phyloP scores from a whole-genome alignment of 257 asterid genomes.

The Coffea canephora region DNA sequence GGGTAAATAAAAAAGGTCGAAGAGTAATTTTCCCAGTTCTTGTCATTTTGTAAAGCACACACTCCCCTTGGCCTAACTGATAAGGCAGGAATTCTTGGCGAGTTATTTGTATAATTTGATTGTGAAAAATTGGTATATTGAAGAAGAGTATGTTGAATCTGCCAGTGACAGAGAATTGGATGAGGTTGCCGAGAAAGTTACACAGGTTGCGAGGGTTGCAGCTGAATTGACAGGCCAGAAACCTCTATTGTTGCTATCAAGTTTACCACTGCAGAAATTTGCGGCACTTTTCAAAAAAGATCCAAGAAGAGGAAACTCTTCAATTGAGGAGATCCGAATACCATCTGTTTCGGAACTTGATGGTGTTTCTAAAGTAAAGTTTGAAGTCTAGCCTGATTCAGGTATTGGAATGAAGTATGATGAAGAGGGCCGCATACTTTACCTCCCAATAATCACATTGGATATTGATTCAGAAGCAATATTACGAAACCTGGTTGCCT shows the following conservation, averaged over 20 bases:
- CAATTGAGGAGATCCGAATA: constrained; percentile 41
- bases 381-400: constrained; percentile 1
- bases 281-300: neutral
- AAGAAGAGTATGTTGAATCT: too few relatives aligned
- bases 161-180: neutral
- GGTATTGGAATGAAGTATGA: constrained; percentile 31
- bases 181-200: constrained; percentile 20
- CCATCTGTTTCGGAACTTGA: constrained; percentile 37
- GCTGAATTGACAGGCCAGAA: too few relatives aligned
- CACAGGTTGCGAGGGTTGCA: neutral
- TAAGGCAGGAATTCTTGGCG: neutral
- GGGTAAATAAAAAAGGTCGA: neutral
- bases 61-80: too few relatives aligned
- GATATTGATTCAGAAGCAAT: constrained; percentile 6
- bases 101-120: constrained; percentile 28
- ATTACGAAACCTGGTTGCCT: constrained; percentile 25
- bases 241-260: neutral
- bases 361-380: constrained; percentile 21
- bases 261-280: constrained; percentile 10
- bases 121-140: neutral
- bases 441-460: neutral
- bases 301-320: neutral
- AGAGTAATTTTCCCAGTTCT: neutral
- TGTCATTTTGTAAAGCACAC: too few relatives aligned
- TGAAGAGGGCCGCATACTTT: neutral